These are phyloP conservation scores for Periconia sp. DNA, from an alignment of 2,329 filamentous ascomycete genomes.

Conservation along the genomic window DNA sequence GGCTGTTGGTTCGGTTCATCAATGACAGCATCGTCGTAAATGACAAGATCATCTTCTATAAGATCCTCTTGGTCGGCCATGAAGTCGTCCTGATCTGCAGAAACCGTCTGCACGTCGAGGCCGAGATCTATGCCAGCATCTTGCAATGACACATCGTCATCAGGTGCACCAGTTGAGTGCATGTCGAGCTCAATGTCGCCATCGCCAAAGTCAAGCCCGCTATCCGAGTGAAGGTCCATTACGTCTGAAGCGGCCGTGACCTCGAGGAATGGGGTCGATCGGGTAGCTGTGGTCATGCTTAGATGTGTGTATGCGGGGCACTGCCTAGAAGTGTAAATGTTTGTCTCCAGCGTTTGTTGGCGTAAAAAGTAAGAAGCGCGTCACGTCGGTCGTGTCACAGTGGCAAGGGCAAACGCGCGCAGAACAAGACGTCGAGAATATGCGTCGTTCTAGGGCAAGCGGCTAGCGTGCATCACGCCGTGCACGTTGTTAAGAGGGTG, in stretches of 20 bases:
- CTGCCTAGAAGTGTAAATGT: constrained; percentile 2
- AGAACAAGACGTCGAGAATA: background rate
- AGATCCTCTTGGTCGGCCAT: constrained; percentile 45
- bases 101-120: constrained; percentile 19
- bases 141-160: constrained; percentile 60
- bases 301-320: background rate
- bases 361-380: constrained; percentile 22
- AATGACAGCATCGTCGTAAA: constrained; percentile 15
- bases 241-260: constrained; percentile 53
- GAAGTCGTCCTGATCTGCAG: constrained; percentile 40
- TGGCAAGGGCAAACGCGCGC: constrained; percentile 12
- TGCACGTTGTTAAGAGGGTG: background rate
- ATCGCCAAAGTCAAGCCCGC: constrained; percentile 56
- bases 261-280: constrained; percentile 29
- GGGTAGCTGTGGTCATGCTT: constrained; percentile 33
- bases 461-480: constrained; percentile 4
- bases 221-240: constrained; percentile 63
- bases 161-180: constrained; percentile 17
- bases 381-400: constrained; percentile 17
- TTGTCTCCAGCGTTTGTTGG: background rate
- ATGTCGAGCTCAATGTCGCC: constrained; percentile 59
- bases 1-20: constrained; percentile 11
- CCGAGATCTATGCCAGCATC: constrained; percentile 50
- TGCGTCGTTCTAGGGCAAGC: background rate
- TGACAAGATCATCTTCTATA: constrained; percentile 33